Evolutionary conservation across 177 flowering plant species (phyloP), one percentile per base, ranked within the genome.

Genomic region (Vitis hybrid): DNA sequence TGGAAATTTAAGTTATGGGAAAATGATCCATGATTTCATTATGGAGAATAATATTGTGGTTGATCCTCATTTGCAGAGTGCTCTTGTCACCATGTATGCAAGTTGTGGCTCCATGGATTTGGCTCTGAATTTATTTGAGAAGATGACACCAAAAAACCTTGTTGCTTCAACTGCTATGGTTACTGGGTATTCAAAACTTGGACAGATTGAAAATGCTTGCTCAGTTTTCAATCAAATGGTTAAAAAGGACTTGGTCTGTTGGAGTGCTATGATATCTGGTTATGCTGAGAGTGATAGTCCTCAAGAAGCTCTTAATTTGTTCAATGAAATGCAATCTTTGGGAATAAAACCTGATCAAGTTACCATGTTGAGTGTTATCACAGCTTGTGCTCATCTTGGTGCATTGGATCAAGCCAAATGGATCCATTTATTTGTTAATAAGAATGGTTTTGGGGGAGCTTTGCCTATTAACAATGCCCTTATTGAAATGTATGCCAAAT

Each of bases 401-500:
- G 82, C 81, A 18, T 35, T 90, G 70, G 87, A 86, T 72, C 79
- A 82, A 74, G 93, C 90, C 8, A 79, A 75, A 70, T 77, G 79
- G 82, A 73, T 86, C 24, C 98, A 87, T 72, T 55, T 13, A 6
- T 85, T 67, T 69, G 81, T 82, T 62, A 73, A 82, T 35, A 66
- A 65, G 48, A 84, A 79, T 70, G 85, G 86, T 7, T 86, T 88
- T 72, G 84, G 84, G 51, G 65, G 60, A 63, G 75, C 72, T 52
- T 61, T 91, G 62, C 70, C 82, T 27, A 68, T 91, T 49, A 85
- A 76, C 62, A 91, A 87, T 76, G 97, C 92, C 19, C 86, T 93
- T 21, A 83, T 93, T 69, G 93, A 87, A 78, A 93, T 91, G 97
- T 91, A 90, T 70, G 89, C 89, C 15, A 91, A 93, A 77, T 91